A percentile compares a stretch with the other conserved stretches of the same genome.
Conservation (phyloP, 208 protist species). For the Trypanosomatidae sp. region DNA sequence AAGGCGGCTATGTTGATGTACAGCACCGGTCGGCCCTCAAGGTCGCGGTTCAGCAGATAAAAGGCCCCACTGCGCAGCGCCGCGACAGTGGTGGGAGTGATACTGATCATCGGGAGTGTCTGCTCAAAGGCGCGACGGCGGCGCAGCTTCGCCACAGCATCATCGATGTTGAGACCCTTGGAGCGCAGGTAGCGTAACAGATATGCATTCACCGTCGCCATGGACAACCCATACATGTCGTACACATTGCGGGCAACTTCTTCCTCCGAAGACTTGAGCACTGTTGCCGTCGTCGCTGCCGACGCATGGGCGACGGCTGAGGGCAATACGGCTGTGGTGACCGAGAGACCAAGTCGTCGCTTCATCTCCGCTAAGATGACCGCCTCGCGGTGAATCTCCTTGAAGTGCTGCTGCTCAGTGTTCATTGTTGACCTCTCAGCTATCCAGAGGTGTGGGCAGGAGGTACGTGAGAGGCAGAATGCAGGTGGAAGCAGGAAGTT, state of each 20-base stretch:
- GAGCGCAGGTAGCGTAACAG: constrained; percentile 61
- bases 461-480: background rate
- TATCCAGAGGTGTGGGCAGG: background rate
- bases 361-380: constrained; percentile 39
- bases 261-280: constrained; percentile 14
- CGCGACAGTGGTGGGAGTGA: constrained; percentile 49
- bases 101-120: constrained; percentile 49
- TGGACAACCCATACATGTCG: constrained; percentile 22
- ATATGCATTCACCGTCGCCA: constrained; percentile 44
- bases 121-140: constrained; percentile 64
- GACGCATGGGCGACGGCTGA: constrained; percentile 4
- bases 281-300: background rate
- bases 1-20: constrained; percentile 52
- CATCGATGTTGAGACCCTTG: constrained; percentile 40
- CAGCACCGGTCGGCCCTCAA: constrained; percentile 46
- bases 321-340: background rate
- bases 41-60: constrained; percentile 46
- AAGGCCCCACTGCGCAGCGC: constrained; percentile 53
- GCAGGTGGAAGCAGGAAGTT: background rate
- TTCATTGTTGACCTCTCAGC: constrained; percentile 9
- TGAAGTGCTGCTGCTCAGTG: constrained; percentile 21
- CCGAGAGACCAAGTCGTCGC: constrained; percentile 23
- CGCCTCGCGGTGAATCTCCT: constrained; percentile 32
- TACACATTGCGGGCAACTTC: constrained; percentile 9
- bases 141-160: constrained; percentile 52